Evolutionary conservation across 805 yeast genomes (phyloP), one percentile per base, ranked within the genome.

Genomic region (Limtongia smithiae): DNA sequence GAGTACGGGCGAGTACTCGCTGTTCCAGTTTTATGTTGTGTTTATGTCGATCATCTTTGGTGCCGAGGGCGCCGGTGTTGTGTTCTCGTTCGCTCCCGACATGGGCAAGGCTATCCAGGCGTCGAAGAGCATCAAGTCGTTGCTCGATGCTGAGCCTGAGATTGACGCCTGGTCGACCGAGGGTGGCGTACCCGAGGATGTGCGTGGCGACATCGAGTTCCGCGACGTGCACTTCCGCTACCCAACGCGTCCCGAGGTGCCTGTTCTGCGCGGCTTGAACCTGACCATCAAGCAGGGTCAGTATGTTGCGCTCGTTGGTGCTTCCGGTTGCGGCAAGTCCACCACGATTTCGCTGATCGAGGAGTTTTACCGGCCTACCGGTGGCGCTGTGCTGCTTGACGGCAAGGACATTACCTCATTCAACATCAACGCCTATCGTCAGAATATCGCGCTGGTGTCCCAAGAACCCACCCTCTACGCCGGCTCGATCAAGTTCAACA

Each of bases 281-380:
- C 51, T 64, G 33, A 44, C 38, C 6, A 48, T 64, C 78, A 88
- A 89, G 11, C 83, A 91, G 3, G 96, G 96, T 4, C 68, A 81
- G 60, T 87, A 83, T 60, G 91, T 88, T 34, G 96, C 96, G 8
- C 78, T 88, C 58, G 96, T 88, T n/a, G 96, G 96, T 1, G 82
- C 94, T 90, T 3, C 82, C 85, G 21, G 96, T 3, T 61, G 65
- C 18, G 88, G 37, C 65, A 72, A 4, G 45, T 50, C 57, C 37
- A 60, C 63, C 0, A 72, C 81, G 5, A 71, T 80, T 3, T 82
- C 79, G 55, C 64, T 81, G 20, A 66, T 81, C 31, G 68, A 81
- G 53, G 67, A 50, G 24, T 76, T 79, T 44, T 80, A 80, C 62
- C 72, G 78, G 46, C 71, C 78, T 3, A 68, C 70, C 49, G 46